These are phyloP conservation scores for Dispira parvispora DNA, from an alignment of 192 early-diverging fungal genomes.

Conservation along the genomic window DNA sequence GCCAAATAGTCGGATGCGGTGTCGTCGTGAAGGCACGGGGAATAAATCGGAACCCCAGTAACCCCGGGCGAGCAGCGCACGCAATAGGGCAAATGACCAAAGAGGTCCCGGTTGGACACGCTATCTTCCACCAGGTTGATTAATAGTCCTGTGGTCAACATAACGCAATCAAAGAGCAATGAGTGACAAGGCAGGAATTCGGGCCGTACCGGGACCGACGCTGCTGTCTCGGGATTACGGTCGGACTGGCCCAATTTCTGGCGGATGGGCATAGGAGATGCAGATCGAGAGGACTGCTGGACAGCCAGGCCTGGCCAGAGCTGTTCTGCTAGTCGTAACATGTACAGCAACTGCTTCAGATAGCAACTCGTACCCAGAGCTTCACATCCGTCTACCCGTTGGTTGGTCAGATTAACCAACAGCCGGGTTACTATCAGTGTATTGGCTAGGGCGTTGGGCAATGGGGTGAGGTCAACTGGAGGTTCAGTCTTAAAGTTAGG, in stretches of 20 bases:
- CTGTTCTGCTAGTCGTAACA: neutral
- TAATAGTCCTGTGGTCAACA: slow-evolving; percentile 7
- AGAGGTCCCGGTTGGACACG: neutral
- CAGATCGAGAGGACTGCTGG: neutral
- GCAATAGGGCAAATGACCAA: neutral
- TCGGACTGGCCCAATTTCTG: neutral
- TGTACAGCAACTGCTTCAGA: neutral
- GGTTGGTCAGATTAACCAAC: slow-evolving; percentile 10
- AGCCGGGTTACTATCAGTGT: neutral
- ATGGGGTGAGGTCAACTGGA: no score
- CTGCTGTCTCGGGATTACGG: neutral
- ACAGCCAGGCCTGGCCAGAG: slow-evolving; percentile 1
- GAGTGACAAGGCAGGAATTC: neutral
- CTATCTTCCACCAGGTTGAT: slow-evolving; percentile 9
- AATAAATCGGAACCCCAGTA: neutral
- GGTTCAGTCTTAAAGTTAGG: no score
- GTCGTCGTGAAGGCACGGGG: neutral
- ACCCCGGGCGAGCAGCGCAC: neutral
- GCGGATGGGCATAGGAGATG: neutral
- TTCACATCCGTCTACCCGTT: neutral
- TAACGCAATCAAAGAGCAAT: slow-evolving; percentile 3
- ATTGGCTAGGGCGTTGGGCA: neutral
- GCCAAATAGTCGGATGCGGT: neutral
- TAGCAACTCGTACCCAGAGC: neutral
- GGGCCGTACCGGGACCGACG: neutral